Base-by-base conservation (phyloP, 2,329 filamentous ascomycete species). In the Penicillium janthinellum region DNA sequence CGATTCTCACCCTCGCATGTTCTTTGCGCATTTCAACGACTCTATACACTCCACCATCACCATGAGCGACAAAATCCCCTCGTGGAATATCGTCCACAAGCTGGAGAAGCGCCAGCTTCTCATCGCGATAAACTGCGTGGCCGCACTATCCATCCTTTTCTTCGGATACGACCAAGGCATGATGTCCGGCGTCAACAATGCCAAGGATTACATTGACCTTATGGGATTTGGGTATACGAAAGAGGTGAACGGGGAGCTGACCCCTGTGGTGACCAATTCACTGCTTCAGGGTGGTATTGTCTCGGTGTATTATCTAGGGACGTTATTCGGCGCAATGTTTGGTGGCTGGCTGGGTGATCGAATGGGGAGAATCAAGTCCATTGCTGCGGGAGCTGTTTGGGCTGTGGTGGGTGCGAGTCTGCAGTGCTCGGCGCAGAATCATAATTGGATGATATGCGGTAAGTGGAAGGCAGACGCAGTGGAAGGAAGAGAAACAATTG, bases 381-480 rank as follows among this genome's bases (percentile, higher is more conserved):
- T 90, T 67, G 86, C 82, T 1, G 68, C 84, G 0, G 87, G 85
- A 11, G 77, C 83, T 25, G 67, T 80, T 2, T 88, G 84, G 84
- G 84, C 81, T 1, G 79, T 86, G 12, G 55, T 87, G 15, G 88
- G 88, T 0, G 89, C 88, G 0, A 75, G 78, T 15, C 72, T 92
- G 62, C 89, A 91, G 72, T 84, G 83, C 62, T 86, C 86, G 0
- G 86, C 89, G 0, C 82, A 85, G 75, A 90, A 89, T 64, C 78
- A 84, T 45, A 77, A 82, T 31, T 90, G 88, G 88, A 90, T 90
- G 88, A 87, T 89, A 61, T 87, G 84, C 68, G 82, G 82, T 84
- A 74, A 54, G 39, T 47, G n/a, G 28, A 45, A 3, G 14, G 14
- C 20, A 17, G 0, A 20, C 12, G 20, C 6, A 25, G 4, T 14